Conservation (phyloP, 2,329 filamentous ascomycete genomes). For the Fusarium sp. region DNA sequence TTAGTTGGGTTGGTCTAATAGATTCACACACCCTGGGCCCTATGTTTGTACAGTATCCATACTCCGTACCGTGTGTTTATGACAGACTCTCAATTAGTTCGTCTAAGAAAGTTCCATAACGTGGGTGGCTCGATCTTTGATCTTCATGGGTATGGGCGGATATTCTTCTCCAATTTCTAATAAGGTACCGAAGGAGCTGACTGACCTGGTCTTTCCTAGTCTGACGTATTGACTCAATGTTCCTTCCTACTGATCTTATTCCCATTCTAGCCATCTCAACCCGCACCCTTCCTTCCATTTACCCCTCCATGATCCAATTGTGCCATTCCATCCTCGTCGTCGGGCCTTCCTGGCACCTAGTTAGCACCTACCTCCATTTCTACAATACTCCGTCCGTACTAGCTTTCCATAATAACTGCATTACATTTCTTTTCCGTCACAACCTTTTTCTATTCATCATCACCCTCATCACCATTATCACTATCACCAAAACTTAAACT, state of each 20-base stretch:
- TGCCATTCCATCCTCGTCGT: not conserved
- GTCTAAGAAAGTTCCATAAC: conserved; percentile 1
- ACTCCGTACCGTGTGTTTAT: not conserved
- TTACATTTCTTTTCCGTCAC: conserved; percentile 22
- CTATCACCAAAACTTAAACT: not conserved
- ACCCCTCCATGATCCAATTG: conserved; percentile 26
- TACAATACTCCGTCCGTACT: conserved; percentile 3
- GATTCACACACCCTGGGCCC: not conserved
- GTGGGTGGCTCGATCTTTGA: conserved; percentile 3
- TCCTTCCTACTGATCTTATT: not conserved
- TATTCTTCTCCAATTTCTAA: conserved; percentile 6
- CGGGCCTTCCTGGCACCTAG: not conserved
- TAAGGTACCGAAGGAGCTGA: not conserved
- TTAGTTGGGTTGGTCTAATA: not conserved
- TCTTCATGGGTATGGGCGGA: not conserved
- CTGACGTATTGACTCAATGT: conserved; percentile 3
- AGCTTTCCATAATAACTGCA: conserved; percentile 19
- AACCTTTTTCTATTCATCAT: conserved; percentile 20
- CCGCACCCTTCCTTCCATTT: conserved; percentile 16
- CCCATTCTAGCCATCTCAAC: not conserved
- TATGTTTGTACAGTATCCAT: not conserved
- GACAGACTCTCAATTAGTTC: not conserved
- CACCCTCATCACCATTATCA: conserved; percentile 12
- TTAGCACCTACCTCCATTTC: conserved; percentile 30
- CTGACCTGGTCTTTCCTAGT: not conserved